These are phyloP conservation scores for Trichoderma simmonsii DNA, from an alignment of 2,329 filamentous ascomycete genomes.

Conservation along the genomic window DNA sequence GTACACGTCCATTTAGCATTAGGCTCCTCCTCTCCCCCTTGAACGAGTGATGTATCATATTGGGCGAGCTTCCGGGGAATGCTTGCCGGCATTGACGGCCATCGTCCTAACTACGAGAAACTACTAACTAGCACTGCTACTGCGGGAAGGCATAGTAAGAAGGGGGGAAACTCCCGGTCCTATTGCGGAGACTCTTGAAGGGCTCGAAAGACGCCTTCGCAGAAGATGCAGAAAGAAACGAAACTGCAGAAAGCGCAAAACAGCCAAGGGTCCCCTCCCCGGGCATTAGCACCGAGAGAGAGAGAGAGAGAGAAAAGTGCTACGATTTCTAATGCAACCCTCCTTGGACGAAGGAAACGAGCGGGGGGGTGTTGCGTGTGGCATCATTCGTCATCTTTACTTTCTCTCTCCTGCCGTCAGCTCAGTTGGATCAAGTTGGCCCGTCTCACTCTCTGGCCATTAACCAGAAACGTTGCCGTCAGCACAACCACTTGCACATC, in stretches of 20 bases:
- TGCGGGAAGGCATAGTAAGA: not conserved
- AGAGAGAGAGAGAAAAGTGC: not conserved
- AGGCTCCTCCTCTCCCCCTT: not conserved
- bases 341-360: not conserved
- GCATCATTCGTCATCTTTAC: not conserved
- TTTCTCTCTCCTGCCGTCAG: not conserved
- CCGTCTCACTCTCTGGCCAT: not conserved
- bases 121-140: not conserved
- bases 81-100: slow-evolving; percentile 12
- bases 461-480: not conserved
- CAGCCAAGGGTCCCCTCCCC: not conserved
- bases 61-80: slow-evolving; percentile 9
- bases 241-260: not conserved
- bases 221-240: not conserved
- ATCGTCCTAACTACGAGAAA: not conserved
- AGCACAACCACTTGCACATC: slow-evolving; percentile 1
- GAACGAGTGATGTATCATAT: slow-evolving; percentile 1
- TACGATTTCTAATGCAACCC: not conserved
- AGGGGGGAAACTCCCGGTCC: slow-evolving; percentile 5
- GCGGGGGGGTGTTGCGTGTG: not conserved
- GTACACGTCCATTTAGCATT: not conserved
- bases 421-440: not conserved
- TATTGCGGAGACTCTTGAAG: slow-evolving; percentile 8
- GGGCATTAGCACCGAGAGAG: slow-evolving; percentile 1
- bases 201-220: not conserved